Percentiles rank a stretch among this genome's conserved stretches.
Conservation (phyloP, 768 basidiomycete species). For the Paxillus ammoniavirescens region DNA sequence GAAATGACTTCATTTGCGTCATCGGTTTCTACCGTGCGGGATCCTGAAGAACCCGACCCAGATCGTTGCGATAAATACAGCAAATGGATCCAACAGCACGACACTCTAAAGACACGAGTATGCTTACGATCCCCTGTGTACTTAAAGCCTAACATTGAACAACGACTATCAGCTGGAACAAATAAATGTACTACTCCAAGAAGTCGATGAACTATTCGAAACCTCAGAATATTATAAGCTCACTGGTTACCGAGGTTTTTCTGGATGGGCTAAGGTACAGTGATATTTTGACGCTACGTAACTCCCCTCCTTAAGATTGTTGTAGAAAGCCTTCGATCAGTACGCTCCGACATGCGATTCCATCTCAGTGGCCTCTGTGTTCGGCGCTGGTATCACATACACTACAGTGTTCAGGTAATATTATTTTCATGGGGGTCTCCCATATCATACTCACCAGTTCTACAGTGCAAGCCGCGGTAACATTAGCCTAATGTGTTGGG, state of each 20-base stretch:
- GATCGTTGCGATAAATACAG: neutral
- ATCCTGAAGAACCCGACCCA: neutral
- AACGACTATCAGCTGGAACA: neutral
- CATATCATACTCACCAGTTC: neutral
- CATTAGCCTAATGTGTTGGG: conserved; percentile 24
- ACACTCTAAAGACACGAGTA: neutral
- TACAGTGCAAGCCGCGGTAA: conserved; percentile 19
- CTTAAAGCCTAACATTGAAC: neutral
- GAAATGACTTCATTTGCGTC: neutral
- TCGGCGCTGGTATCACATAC: conserved; percentile 24
- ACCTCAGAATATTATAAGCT: neutral
- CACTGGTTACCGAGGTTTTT: conserved; percentile 19
- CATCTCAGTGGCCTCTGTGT: neutral
- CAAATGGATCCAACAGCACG: neutral
- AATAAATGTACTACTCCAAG: neutral
- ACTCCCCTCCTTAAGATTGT: neutral
- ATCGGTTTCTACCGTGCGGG: neutral
- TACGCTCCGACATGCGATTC: neutral
- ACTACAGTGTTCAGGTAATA: conserved; percentile 23
- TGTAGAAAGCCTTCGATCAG: neutral
- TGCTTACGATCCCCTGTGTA: neutral
- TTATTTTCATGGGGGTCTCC: neutral
- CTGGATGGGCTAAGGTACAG: conserved; percentile 16
- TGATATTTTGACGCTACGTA: neutral
- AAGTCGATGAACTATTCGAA: neutral